phyloP scores from a whole-genome alignment of 805 yeast genomes.

The Metschnikowia anglica region DNA sequence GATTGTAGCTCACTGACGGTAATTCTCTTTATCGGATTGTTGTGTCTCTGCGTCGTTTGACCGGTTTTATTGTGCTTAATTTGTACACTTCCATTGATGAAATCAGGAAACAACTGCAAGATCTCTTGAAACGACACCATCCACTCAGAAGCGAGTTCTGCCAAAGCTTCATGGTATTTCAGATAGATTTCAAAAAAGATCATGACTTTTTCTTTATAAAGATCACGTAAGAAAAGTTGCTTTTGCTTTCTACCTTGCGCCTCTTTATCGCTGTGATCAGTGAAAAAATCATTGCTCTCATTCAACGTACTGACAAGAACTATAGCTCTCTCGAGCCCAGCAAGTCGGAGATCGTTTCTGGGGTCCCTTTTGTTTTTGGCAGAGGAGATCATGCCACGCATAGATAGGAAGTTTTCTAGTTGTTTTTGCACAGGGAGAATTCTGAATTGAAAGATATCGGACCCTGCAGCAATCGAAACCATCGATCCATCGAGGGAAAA shows the following conservation, averaged over 20 bases:
- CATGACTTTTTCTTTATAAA: conserved; percentile 34
- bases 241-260: conserved; percentile 26
- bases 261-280: conserved; percentile 14
- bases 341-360: conserved; percentile 27
- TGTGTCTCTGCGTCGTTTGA: neutral
- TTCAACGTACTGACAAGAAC: conserved; percentile 29
- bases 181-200: conserved; percentile 34
- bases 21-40: conserved; percentile 8
- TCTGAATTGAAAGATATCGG: conserved; percentile 33
- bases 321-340: conserved; percentile 38
- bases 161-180: conserved; percentile 40
- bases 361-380: conserved; percentile 25
- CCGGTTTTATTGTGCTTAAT: conserved; percentile 5
- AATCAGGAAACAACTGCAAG: conserved; percentile 39
- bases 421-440: conserved; percentile 32
- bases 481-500: conserved; percentile 16
- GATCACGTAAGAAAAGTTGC: conserved; percentile 34
- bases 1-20: conserved; percentile 6
- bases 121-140: conserved; percentile 35
- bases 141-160: conserved; percentile 44
- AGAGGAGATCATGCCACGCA: conserved; percentile 17
- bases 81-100: conserved; percentile 29
- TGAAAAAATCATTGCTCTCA: conserved; percentile 27
- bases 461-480: conserved; percentile 27
- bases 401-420: conserved; percentile 35